Conservation (phyloP, 2,329 filamentous ascomycete species). For the Xylaria sp. region DNA sequence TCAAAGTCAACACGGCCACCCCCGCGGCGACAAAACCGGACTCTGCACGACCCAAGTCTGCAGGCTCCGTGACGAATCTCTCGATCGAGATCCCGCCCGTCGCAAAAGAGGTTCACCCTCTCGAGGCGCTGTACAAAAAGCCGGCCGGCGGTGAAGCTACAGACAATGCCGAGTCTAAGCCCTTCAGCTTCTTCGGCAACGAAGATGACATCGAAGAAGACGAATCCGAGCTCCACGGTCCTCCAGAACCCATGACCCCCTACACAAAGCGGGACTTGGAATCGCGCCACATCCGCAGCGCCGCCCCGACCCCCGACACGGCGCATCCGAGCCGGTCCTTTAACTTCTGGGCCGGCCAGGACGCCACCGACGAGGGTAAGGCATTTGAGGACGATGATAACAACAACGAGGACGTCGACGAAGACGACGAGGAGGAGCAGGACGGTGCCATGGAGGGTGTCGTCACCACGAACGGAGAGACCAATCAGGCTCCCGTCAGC, state of each 20-base stretch:
- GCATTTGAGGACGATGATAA: conserved; percentile 37
- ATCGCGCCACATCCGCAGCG: conserved; percentile 70
- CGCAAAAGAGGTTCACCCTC: conserved; percentile 63
- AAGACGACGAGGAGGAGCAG: conserved; percentile 38
- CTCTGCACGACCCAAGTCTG: conserved; percentile 43
- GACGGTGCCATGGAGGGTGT: conserved; percentile 22
- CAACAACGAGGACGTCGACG: conserved; percentile 34
- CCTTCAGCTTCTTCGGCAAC: conserved; percentile 73
- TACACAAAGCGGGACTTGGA: conserved; percentile 76
- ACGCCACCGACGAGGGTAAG: conserved; percentile 17
- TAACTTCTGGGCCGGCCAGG: conserved; percentile 47
- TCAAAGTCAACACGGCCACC: conserved; percentile 23
- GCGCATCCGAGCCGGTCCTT: conserved; percentile 66
- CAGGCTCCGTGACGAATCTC: conserved; percentile 45
- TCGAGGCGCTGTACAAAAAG: conserved; percentile 89
- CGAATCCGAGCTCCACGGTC: conserved; percentile 11
- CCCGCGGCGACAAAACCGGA: conserved; percentile 27
- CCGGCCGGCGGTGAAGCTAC: conserved; percentile 42
- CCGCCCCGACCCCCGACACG: conserved; percentile 91
- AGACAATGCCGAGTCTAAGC: conserved; percentile 37
- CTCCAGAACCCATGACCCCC: conserved; percentile 66
- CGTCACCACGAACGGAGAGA: conserved; percentile 15
- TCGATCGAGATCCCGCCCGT: conserved; percentile 52
- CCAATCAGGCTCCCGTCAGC: conserved; percentile 26
- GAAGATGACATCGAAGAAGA: conserved; percentile 43